Conservation (phyloP, 495 filamentous ascomycete genomes). For the Emericellopsis terricola region DNA sequence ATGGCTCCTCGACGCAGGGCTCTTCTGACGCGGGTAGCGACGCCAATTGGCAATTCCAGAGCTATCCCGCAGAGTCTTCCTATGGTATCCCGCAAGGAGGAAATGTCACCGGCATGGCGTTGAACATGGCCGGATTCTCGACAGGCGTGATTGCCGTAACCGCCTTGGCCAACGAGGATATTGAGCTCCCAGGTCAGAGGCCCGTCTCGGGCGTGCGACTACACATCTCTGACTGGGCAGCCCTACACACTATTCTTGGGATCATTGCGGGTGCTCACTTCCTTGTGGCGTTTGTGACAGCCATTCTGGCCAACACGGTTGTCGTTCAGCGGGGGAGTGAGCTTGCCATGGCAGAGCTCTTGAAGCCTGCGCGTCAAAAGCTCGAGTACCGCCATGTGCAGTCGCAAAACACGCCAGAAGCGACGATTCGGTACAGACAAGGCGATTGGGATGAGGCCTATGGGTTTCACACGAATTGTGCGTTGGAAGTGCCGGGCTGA, state of each 20-base stretch:
- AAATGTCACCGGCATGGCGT: not conserved
- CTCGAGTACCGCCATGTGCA: too few relatives aligned
- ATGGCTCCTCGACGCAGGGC: not conserved
- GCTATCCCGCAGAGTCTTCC: slow-evolving; percentile 1
- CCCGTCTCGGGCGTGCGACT: not conserved
- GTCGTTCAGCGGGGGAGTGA: not conserved
- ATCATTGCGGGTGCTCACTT: not conserved
- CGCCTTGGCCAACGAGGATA: not conserved
- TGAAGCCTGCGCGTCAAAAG: slow-evolving; percentile 1
- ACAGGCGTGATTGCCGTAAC: not conserved
- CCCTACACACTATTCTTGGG: not conserved
- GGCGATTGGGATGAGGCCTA: too few relatives aligned
- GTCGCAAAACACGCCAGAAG: too few relatives aligned
- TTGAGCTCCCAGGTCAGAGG: not conserved
- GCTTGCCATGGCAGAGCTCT: not conserved
- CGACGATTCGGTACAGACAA: too few relatives aligned
- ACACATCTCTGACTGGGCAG: not conserved
- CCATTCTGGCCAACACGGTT: not conserved
- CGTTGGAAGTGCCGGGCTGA: too few relatives aligned
- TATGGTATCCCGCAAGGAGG: slow-evolving; percentile 1
- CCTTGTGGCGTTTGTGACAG: not conserved
- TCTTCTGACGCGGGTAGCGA: not conserved
- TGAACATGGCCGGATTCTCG: not conserved
- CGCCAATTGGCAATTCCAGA: slow-evolving; percentile 1
- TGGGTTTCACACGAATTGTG: too few relatives aligned